phyloP scores from a whole-genome alignment of 2,329 filamentous ascomycete genomes.

The Mariannaea elegans region DNA sequence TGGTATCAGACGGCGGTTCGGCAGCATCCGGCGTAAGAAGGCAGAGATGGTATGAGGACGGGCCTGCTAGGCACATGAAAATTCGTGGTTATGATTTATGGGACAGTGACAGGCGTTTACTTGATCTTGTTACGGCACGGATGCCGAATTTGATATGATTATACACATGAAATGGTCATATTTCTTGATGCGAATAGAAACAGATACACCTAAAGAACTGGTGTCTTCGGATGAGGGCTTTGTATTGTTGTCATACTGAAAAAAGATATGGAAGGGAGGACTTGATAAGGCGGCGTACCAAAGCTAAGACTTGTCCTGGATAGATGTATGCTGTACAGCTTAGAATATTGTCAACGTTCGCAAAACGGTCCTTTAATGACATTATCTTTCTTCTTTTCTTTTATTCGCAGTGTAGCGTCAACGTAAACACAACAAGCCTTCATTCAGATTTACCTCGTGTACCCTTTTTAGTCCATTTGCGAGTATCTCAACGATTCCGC shows the following conservation, averaged over 20 bases:
- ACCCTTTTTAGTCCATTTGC: not conserved
- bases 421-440: not conserved
- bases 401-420: too few species aligned
- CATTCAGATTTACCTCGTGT: not conserved
- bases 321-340: not conserved
- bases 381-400: too few species aligned
- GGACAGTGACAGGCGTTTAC: too few species aligned
- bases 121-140: not conserved
- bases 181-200: not conserved
- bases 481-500: not conserved
- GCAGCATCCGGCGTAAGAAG: conserved; percentile 60
- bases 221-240: not conserved
- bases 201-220: not conserved
- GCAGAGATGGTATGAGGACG: conserved; percentile 27
- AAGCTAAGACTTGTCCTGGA: too few species aligned
- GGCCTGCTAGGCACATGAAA: too few species aligned
- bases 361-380: too few species aligned
- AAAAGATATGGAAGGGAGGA: not conserved
- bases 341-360: too few species aligned
- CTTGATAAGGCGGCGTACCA: not conserved
- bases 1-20: conserved; percentile 63
- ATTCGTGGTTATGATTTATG: not conserved
- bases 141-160: not conserved
- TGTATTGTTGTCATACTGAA: not conserved
- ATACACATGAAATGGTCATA: not conserved